phyloP scores from a whole-genome alignment of 108 stramenopile genomes.

The Cyclostephanos tholiformis region DNA sequence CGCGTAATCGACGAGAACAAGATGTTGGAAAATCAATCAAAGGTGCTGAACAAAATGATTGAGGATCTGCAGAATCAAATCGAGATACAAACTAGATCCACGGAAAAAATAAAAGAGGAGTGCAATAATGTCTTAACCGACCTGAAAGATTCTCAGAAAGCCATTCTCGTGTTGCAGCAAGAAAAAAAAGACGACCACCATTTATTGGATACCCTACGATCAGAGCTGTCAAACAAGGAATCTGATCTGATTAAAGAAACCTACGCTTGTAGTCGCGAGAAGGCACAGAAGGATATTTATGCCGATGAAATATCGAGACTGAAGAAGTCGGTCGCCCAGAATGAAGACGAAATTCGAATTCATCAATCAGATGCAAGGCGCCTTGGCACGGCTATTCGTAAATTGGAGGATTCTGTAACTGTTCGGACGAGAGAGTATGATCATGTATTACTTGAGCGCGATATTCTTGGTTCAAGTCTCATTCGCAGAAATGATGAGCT shows the following conservation, averaged over 20 bases:
- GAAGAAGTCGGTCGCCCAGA: constrained; percentile 49
- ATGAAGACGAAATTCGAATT: constrained; percentile 66
- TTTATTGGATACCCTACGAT: constrained; percentile 79
- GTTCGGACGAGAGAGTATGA: constrained; percentile 77
- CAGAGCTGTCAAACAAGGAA: constrained; percentile 69
- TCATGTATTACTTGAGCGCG: constrained; percentile 83
- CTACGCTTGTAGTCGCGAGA: constrained; percentile 70
- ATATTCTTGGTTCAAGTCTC: constrained; percentile 87
- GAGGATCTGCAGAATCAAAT: constrained; percentile 60
- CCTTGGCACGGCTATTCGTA: constrained; percentile 63
- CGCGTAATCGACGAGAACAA: constrained; percentile 71
- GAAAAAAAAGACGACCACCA: constrained; percentile 73
- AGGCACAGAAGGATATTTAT: constrained; percentile 58
- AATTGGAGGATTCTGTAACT: constrained; percentile 76
- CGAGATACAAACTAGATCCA: constrained; percentile 71
- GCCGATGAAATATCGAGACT: constrained; percentile 54
- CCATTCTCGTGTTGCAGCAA: constrained; percentile 54
- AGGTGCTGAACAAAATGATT: constrained; percentile 25
- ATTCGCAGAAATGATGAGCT: constrained; percentile 90
- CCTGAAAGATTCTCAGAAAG: constrained; percentile 49
- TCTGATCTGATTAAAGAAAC: constrained; percentile 78
- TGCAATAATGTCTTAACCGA: constrained; percentile 26
- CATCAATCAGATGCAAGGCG: constrained; percentile 58
- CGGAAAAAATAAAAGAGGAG: constrained; percentile 37
- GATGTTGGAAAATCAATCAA: constrained; percentile 53